phyloP scores from a whole-genome alignment of 352 stramenopile species.

The Globisporangium sylvaticum region DNA sequence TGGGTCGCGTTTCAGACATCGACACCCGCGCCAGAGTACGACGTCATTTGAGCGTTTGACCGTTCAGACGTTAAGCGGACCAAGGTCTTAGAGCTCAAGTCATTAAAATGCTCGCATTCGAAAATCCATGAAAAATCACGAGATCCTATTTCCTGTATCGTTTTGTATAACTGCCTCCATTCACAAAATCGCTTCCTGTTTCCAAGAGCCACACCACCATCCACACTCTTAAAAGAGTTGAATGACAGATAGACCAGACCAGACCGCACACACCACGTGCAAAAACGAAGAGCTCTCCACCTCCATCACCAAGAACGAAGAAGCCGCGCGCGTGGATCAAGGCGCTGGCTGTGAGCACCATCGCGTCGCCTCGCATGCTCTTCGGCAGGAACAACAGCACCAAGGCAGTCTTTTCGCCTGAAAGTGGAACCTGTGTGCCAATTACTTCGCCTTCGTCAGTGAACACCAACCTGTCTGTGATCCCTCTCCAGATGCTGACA shows the following conservation, averaged over 20 bases:
- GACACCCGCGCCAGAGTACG: not conserved
- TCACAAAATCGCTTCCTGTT: no score
- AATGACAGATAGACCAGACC: no score
- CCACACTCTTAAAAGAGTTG: no score
- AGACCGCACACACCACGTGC: no score
- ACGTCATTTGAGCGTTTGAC: no score
- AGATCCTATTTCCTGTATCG: no score
- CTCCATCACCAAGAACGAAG: not conserved
- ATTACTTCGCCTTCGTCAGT: not conserved
- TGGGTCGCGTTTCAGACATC: conserved; percentile 21
- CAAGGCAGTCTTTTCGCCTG: not conserved
- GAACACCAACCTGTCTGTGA: conserved; percentile 8
- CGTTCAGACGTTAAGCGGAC: no score
- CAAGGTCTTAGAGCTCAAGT: no score
- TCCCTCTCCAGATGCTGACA: conserved; percentile 32
- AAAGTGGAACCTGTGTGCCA: not conserved
- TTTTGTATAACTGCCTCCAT: no score
- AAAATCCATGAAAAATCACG: no score
- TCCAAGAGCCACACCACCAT: no score
- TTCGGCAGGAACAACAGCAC: not conserved
- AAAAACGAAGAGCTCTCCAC: not conserved
- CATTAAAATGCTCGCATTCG: no score
- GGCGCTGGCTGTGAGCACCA: conserved; percentile 1
- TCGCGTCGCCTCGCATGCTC: conserved; percentile 5
- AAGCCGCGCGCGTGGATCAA: conserved; percentile 9